Evolutionary conservation across 2,329 filamentous ascomycete species (phyloP), one percentile per base, ranked within the genome.

Genomic region (Teratosphaeria viscida): DNA sequence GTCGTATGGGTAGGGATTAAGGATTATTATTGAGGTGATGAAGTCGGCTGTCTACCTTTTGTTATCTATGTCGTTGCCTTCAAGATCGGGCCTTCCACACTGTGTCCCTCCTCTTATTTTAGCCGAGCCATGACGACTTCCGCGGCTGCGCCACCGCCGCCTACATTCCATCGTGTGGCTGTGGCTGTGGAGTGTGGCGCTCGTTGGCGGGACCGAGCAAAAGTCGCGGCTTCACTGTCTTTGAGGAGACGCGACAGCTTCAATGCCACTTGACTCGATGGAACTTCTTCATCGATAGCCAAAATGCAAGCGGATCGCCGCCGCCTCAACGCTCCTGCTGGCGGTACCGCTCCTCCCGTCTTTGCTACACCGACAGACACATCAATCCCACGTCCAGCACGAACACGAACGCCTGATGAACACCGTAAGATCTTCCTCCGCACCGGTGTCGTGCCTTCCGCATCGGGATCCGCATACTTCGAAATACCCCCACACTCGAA

Each of bases 401-500:
- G 85, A 64, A 77, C 79, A 59, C 82, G 89, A 71, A 79, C 83
- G 59, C 78, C 85, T 56, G 85, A 89, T 76, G 83, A 86, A 65
- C 83, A 94, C 64, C 84, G 92, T 70, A 92, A 90, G 76, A 90
- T 95, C 75, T 96, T 92, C 72, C 80, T 97, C 53, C 91, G 94
- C 73, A 96, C 92, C 8, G 91, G 91, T 27, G 83, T 97, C 4
- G 92, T 94, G 0, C 92, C 94, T 19, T 95, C 92, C 14, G 94
- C 94, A 12, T 94, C 90, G 55, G 94, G 94, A 14, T 96, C 92
- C 19, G 90, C 94, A 58, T 99, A 92, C 73, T 80, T 92, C 58
- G 90, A 85, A 71, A 75, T 80, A 35, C 76, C 79, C 26, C 78
- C 82, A 8, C 52, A 55, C 11, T 27, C 32, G 27, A 53, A 53